phyloP scores from a whole-genome alignment of 345 rosid genomes.

The Zanthoxylum bungeanum region DNA sequence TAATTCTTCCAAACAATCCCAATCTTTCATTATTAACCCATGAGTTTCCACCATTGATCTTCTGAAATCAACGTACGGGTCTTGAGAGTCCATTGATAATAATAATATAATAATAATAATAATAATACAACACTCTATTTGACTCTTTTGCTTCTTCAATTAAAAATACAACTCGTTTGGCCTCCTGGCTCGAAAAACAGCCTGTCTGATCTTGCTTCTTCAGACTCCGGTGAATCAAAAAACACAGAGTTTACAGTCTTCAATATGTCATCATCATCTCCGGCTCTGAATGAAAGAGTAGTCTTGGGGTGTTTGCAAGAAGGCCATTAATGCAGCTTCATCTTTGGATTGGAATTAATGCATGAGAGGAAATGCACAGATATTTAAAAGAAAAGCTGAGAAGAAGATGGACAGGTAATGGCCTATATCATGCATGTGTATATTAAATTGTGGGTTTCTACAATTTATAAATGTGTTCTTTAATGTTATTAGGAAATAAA shows the following conservation, averaged over 20 bases:
- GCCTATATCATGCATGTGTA: too few species aligned
- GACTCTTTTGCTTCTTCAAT: constrained; percentile 38
- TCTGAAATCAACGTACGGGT: constrained; percentile 77
- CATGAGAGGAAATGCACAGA: too few species aligned
- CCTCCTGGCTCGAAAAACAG: constrained; percentile 66
- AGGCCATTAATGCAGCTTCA: constrained; percentile 54
- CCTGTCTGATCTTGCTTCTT: constrained; percentile 53
- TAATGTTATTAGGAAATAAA: too few species aligned
- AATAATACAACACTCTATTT: too few species aligned
- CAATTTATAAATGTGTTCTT: too few species aligned
- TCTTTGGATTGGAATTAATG: too few species aligned
- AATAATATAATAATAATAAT: too few species aligned
- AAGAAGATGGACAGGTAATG: too few species aligned
- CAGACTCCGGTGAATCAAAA: constrained; percentile 41
- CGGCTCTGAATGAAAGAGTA: constrained; percentile 56
- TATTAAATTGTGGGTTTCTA: too few species aligned
- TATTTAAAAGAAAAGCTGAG: too few species aligned
- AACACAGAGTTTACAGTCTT: constrained; percentile 73
- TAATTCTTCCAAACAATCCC: constrained; percentile 75
- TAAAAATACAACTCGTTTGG: constrained; percentile 62
- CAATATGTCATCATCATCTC: constrained; percentile 50
- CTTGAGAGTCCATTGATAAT: constrained; percentile 73
- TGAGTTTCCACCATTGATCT: constrained; percentile 78
- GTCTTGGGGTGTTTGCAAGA: constrained; percentile 58
- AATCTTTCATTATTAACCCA: constrained; percentile 61